Evolutionary conservation across 148 eudicot genomes (phyloP), one percentile per base, ranked within the genome.

Genomic region (Amaranthus palmeri): DNA sequence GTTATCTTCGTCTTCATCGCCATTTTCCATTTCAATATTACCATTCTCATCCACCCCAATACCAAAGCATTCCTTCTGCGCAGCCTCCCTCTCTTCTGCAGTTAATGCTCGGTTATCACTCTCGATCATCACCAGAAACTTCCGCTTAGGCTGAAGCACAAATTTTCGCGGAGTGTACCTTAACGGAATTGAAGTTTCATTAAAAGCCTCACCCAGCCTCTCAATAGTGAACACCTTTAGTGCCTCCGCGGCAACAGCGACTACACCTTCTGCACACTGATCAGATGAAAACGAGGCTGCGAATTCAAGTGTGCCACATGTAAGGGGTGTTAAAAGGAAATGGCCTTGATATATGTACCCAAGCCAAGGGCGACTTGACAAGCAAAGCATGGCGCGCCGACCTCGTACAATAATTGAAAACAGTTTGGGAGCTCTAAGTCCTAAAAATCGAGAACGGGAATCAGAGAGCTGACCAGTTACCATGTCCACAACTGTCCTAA

Each of bases 191-290:
- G 87, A 81, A 13, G 93, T 88, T 78, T 95, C 97, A 81, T 95
- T 95, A 69, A 95, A 95, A 13, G 99, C 86, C 73, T 95, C 99
- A 17, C 99, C 97, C 78, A 95, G 87, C 85, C 97, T 81, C 85
- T 95, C 99, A 59, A 95, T 86, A 36, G 97, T 89, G 75, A 95
- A 95, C 13, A 95, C 96, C 78, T 95, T 82, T 49, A 95, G 82
- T 40, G 90, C 93, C 83, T 95, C 93, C 4, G 93, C 96, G 66
- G 99, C 97, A 68, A 95, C 99, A 85, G 99, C 85, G 63, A 95
- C 99, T 6, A 95, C 96, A 88, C 99, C 97, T 84, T 95, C 99
- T 4, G 96, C 88, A 85, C 99, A 95, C 83, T 95, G 99, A 82
- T 95, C 99, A 55, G 99, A 95, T 54, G 97, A 88, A 81, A 95